Evolutionary conservation across 1,139 yeast genomes (phyloP).

Genomic region (Arxiozyma slooffiae): DNA sequence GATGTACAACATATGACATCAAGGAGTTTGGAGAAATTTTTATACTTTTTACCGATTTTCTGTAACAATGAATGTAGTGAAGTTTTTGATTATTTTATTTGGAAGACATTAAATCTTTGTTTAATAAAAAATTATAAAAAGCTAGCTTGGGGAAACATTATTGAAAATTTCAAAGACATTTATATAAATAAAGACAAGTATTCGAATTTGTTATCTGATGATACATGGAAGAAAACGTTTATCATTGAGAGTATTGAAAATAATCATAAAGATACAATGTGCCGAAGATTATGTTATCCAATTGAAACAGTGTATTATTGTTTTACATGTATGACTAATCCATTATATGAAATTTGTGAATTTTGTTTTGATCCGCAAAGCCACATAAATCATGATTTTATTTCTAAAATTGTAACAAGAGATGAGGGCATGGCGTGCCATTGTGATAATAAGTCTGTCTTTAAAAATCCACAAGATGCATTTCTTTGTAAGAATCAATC

Average conservation of each 20-base stretch:
- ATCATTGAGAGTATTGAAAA: slow-evolving; percentile 7
- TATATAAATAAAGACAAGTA: slow-evolving; percentile 12
- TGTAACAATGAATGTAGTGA: slow-evolving; percentile 20
- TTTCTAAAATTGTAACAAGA: slow-evolving; percentile 60
- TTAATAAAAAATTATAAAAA: slow-evolving; percentile 9
- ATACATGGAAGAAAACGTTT: slow-evolving; percentile 18
- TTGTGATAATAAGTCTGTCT: slow-evolving; percentile 81
- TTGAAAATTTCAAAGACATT: slow-evolving; percentile 3
- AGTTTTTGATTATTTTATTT: slow-evolving; percentile 20
- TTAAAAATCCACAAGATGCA: slow-evolving; percentile 16
- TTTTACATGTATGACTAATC: slow-evolving; percentile 28
- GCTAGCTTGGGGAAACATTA: slow-evolving; percentile 20
- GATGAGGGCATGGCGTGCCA: slow-evolving; percentile 94
- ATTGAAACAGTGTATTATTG: slow-evolving; percentile 28
- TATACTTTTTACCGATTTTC: slow-evolving; percentile 19
- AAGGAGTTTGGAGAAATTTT: slow-evolving; percentile 10
- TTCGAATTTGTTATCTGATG: slow-evolving; percentile 10
- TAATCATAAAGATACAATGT: slow-evolving; percentile 20
- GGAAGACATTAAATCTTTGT: slow-evolving; percentile 21
- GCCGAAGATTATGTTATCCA: slow-evolving; percentile 23
- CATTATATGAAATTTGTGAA: slow-evolving; percentile 47
- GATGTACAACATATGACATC: slow-evolving; percentile 5
- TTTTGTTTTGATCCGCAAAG: slow-evolving; percentile 61
- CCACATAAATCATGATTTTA: slow-evolving; percentile 70
- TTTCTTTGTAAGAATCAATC: slow-evolving; percentile 42